A percentile compares a stretch with the other conserved stretches of the same genome.
Evolutionary conservation across 2,329 filamentous ascomycete genomes (phyloP).

Genomic region (Grosmannia clavigera): DNA sequence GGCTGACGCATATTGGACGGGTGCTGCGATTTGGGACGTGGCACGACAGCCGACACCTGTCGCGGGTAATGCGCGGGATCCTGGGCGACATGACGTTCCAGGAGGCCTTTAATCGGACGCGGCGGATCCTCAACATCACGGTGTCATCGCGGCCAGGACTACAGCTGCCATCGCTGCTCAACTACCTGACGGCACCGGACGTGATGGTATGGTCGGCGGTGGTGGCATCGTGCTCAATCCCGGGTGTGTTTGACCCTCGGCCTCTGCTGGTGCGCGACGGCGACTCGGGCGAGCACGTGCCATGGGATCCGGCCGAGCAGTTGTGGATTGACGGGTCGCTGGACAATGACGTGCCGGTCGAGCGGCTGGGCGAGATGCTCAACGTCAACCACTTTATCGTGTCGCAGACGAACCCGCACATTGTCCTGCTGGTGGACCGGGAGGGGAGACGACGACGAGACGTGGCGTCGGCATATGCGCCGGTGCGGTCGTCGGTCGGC

Average conservation of each 20-base stretch:
- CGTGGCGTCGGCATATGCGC: neutral
- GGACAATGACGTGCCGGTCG: slow-evolving; percentile 88
- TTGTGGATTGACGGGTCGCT: slow-evolving; percentile 92
- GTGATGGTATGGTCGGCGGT: slow-evolving; percentile 96
- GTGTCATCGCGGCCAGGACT: slow-evolving; percentile 82
- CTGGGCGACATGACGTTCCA: slow-evolving; percentile 89
- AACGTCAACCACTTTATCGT: slow-evolving; percentile 98
- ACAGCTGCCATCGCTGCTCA: slow-evolving; percentile 74
- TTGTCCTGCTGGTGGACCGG: slow-evolving; percentile 69
- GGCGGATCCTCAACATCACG: slow-evolving; percentile 84
- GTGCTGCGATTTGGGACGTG: slow-evolving; percentile 72
- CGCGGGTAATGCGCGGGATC: slow-evolving; percentile 65
- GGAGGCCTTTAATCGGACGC: slow-evolving; percentile 89
- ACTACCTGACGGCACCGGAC: slow-evolving; percentile 87
- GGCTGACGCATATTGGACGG: slow-evolving; percentile 57
- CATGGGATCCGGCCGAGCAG: slow-evolving; percentile 78
- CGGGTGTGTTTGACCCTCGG: slow-evolving; percentile 69
- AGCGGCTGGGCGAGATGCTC: slow-evolving; percentile 82
- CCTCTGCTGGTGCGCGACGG: slow-evolving; percentile 77
- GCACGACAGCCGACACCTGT: slow-evolving; percentile 74
- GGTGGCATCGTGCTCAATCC: slow-evolving; percentile 89
- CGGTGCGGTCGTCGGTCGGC: neutral
- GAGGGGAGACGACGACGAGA: neutral
- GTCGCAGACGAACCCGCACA: slow-evolving; percentile 90
- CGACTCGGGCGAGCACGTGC: slow-evolving; percentile 59